Evolutionary conservation across 2,329 filamentous ascomycete genomes (phyloP), one percentile per base, ranked within the genome.

Genomic region (Sporothrix phasma): DNA sequence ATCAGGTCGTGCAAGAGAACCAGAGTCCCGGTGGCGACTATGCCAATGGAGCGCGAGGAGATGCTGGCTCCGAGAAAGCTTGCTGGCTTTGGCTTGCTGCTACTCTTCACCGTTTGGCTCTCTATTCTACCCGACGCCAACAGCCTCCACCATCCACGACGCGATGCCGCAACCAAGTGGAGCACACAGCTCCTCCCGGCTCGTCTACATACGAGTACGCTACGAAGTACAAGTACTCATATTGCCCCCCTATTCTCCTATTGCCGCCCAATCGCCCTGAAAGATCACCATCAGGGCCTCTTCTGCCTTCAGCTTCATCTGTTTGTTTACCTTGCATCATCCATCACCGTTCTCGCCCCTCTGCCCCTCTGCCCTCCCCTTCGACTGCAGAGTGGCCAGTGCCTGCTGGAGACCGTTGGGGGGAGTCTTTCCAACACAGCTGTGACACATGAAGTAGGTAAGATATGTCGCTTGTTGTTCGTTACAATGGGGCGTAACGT

Each of bases 301-400:
- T 29, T 11, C 26, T 37, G 8, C 37, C 26, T 39, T n/a, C 58
- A 37, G 37, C 19, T 46, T 31, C 37, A 29, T 17, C 15, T 26
- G 2, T 45, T 37, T 22, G n/a, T 47, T 46, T 61, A 37, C 24
- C 29, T 47, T 37, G 6, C 17, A 45, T 26, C n/a, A 22, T 31
- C 17, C 39, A 19, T 46, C 41, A 15, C 41, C 58, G 19, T 61
- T 24, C 51, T 24, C 31, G 13, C 34, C 29, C 46, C 29, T 22
- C 17, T 53, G 31, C 46, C 37, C 47, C 19, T 22, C 15, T 51
- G 59, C 46, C 47, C 47, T 34, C 46, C 46, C 19, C 49, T 13
- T 22, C 26, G 61, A 56, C 49, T 51, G 61, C 49, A 63, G 41
- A 58, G 49, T 63, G 61, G 61, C 51, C 61, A 63, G 51, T 56